Evolutionary conservation across 2,329 filamentous ascomycete genomes (phyloP).

Genomic region (Atkinsonella hypoxylon): DNA sequence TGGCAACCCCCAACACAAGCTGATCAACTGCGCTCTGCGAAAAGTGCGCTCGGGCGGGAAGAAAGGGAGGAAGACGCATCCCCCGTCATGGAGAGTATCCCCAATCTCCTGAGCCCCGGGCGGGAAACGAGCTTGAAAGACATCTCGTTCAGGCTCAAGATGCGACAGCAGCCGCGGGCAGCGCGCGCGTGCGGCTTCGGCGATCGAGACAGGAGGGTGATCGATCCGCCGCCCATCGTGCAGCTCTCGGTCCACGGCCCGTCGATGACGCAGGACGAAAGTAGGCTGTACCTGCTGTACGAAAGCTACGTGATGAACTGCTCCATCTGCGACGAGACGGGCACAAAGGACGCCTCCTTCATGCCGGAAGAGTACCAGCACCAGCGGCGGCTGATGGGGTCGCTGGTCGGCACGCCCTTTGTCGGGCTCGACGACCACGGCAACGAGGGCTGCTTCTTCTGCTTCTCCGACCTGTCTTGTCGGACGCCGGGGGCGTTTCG

Average conservation of each 20-base stretch:
- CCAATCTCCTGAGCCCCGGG: conserved; percentile 16
- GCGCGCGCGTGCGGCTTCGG: conserved; percentile 75
- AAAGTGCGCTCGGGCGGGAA: too few species aligned
- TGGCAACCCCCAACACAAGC: not conserved
- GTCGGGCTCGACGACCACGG: conserved; percentile 63
- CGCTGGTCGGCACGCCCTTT: conserved; percentile 64
- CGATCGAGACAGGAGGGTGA: conserved; percentile 68
- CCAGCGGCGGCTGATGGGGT: conserved; percentile 69
- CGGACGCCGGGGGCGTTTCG: conserved; percentile 66
- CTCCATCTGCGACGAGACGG: conserved; percentile 60
- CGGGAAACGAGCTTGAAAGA: conserved; percentile 11
- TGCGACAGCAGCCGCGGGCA: conserved; percentile 68
- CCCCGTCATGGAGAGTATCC: conserved; percentile 7
- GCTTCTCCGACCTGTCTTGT: conserved; percentile 72
- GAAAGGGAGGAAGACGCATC: not conserved
- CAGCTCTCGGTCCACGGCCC: conserved; percentile 56
- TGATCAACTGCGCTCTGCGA: too few species aligned
- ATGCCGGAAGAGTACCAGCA: conserved; percentile 62
- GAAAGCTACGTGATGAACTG: conserved; percentile 64
- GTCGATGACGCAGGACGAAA: conserved; percentile 40
- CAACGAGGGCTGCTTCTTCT: conserved; percentile 70
- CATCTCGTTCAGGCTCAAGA: conserved; percentile 23
- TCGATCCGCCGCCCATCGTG: conserved; percentile 75
- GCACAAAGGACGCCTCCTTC: conserved; percentile 53
- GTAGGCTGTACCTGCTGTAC: conserved; percentile 38